Conservation (phyloP, 2,329 filamentous ascomycete species). For the Lachnellula occidentalis region DNA sequence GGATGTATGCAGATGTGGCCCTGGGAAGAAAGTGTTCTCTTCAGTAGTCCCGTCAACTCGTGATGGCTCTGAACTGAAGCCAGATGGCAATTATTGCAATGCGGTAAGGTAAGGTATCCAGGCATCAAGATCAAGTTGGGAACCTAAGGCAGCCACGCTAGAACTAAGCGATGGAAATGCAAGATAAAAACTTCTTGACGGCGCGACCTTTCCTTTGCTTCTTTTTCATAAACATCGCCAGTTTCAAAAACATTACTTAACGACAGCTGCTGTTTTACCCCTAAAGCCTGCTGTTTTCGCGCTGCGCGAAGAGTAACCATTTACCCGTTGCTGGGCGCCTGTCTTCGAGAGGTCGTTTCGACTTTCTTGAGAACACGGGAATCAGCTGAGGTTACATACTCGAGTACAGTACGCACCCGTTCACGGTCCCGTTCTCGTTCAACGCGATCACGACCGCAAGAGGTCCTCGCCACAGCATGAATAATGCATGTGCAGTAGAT, state of each 20-base stretch:
- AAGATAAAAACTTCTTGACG: constrained; percentile 13
- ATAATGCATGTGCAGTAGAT: too few relatives aligned
- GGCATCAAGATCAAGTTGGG: too few relatives aligned
- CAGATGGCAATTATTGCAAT: too few relatives aligned
- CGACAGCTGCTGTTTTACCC: constrained; percentile 44
- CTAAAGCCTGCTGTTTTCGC: constrained; percentile 58
- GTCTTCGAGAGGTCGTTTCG: constrained; percentile 60
- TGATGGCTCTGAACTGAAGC: too few relatives aligned
- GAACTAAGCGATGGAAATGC: not conserved
- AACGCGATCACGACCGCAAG: too few relatives aligned
- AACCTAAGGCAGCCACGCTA: not conserved
- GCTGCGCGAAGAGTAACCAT: constrained; percentile 55
- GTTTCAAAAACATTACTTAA: constrained; percentile 47
- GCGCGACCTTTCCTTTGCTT: constrained; percentile 32
- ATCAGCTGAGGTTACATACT: constrained; percentile 70
- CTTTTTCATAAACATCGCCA: constrained; percentile 44
- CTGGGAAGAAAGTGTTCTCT: not conserved
- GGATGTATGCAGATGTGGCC: not conserved
- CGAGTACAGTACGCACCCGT: not conserved
- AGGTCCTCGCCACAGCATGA: too few relatives aligned
- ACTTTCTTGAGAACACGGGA: constrained; percentile 60
- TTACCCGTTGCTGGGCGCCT: constrained; percentile 68
- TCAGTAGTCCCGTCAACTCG: not conserved
- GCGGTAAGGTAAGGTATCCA: too few relatives aligned
- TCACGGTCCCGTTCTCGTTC: too few relatives aligned